Percentiles rank a stretch among this genome's conserved stretches.
Conservation (phyloP, 441 rosid genomes). For the Gossypium gossypioides region DNA sequence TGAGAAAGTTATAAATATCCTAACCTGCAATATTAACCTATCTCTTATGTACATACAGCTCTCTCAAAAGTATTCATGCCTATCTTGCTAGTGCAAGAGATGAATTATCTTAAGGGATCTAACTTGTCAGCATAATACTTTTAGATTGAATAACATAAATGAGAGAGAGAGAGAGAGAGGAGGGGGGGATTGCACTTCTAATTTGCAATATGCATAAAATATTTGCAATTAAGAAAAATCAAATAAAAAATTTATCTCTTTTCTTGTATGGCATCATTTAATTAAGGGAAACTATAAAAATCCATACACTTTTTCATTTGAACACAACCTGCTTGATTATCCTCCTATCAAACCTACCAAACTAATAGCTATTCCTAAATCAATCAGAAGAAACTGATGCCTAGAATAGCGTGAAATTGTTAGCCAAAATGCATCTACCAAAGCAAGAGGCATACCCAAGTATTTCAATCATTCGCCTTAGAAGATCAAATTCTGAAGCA, state of each 20-base stretch:
- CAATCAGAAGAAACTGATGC: neutral
- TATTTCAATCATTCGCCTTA: constrained; percentile 83
- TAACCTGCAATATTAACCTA: neutral
- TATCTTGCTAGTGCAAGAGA: neutral
- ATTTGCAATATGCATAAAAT: neutral
- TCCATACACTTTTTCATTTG: neutral
- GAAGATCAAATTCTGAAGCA: constrained; percentile 95
- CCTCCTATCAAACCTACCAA: constrained; percentile 7
- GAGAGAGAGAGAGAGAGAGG: neutral
- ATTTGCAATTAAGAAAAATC: neutral
- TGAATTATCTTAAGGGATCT: neutral
- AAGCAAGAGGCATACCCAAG: constrained; percentile 60
- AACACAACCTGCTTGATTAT: neutral
- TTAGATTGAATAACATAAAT: neutral
- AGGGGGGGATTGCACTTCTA: neutral
- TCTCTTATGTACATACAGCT: neutral
- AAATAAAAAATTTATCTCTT: neutral
- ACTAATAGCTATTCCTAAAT: constrained; percentile 1
- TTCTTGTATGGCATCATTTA: neutral
- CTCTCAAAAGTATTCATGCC: neutral
- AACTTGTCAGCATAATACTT: neutral
- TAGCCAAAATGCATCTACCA: neutral
- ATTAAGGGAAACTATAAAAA: neutral
- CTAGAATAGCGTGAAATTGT: neutral
- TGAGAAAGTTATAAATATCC: neutral